Evolutionary conservation across 2,329 filamentous ascomycete species (phyloP).

Genomic region (Fusarium bactridioides): DNA sequence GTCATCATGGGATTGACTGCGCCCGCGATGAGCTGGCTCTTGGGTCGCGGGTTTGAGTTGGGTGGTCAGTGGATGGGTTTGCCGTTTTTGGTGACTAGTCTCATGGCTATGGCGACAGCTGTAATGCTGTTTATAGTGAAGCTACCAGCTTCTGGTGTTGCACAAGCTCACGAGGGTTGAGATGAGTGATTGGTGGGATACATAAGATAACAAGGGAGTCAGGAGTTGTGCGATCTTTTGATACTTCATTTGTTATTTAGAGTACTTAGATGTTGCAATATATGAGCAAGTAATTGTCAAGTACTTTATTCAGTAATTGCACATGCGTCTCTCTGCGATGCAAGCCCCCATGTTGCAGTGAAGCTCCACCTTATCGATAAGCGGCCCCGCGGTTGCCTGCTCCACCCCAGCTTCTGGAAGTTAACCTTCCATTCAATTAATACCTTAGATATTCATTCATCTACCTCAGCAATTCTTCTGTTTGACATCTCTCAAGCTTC

Average conservation of each 20-base stretch:
- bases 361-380: constrained; percentile 35
- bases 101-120: constrained; percentile 43
- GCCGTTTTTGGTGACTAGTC: constrained; percentile 54
- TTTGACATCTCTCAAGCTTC: not conserved
- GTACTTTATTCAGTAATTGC: not conserved
- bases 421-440: not conserved
- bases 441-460: constrained; percentile 12
- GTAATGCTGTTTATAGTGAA: constrained; percentile 44
- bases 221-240: not conserved
- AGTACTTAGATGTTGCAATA: not conserved
- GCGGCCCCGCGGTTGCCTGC: constrained; percentile 36
- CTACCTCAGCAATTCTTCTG: constrained; percentile 2
- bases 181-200: rapidly evolving
- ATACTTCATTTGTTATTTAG: not conserved
- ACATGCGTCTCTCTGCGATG: not conserved
- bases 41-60: constrained; percentile 54
- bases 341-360: not conserved
- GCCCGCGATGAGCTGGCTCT: constrained; percentile 56
- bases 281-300: not conserved
- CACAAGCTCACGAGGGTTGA: constrained; percentile 24
- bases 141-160: constrained; percentile 34
- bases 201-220: not conserved
- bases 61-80: constrained; percentile 60
- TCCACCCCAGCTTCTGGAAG: constrained; percentile 33
- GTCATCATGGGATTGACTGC: constrained; percentile 56